Evolutionary conservation across 2,329 filamentous ascomycete species (phyloP).

Genomic region (Aspergillus fumigatiaffinis): DNA sequence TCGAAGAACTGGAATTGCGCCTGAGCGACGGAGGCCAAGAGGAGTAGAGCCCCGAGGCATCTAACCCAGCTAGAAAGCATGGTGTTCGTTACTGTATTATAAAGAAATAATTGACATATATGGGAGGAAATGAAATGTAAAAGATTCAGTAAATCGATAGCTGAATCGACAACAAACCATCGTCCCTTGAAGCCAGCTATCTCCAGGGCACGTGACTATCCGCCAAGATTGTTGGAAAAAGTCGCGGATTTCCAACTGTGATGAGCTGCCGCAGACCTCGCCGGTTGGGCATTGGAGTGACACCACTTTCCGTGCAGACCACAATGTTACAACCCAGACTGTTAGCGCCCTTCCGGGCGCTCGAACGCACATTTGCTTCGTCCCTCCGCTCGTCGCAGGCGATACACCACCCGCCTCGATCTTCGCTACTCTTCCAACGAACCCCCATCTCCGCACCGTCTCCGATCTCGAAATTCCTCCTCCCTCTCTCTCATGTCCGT

Average conservation of each 20-base stretch:
- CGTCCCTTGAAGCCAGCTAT: constrained; percentile 28
- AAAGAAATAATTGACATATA: background rate
- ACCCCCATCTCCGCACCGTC: constrained; percentile 22
- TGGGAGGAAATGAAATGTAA: background rate
- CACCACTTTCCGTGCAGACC: constrained; percentile 4
- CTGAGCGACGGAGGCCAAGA: constrained; percentile 56
- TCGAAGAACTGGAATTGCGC: constrained; percentile 98
- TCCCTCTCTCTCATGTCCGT: constrained; percentile 48
- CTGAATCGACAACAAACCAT: background rate
- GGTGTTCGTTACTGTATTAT: background rate
- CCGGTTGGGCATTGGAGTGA: constrained; percentile 3
- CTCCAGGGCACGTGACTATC: constrained; percentile 22
- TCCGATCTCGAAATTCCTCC: constrained; percentile 26
- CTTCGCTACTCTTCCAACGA: constrained; percentile 25
- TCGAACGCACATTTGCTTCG: constrained; percentile 34
- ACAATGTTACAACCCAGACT: constrained; percentile 44
- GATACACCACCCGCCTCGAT: constrained; percentile 23
- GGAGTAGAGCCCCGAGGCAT: constrained; percentile 46
- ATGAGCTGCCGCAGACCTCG: constrained; percentile 6
- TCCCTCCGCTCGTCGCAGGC: constrained; percentile 25
- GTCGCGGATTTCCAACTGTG: constrained; percentile 16
- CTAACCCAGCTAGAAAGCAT: constrained; percentile 28
- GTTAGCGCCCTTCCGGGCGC: constrained; percentile 34
- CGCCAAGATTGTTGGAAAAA: constrained; percentile 18
- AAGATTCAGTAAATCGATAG: background rate